Conservation (phyloP, 2,329 filamentous ascomycete genomes). For the Colletotrichum sublineola region DNA sequence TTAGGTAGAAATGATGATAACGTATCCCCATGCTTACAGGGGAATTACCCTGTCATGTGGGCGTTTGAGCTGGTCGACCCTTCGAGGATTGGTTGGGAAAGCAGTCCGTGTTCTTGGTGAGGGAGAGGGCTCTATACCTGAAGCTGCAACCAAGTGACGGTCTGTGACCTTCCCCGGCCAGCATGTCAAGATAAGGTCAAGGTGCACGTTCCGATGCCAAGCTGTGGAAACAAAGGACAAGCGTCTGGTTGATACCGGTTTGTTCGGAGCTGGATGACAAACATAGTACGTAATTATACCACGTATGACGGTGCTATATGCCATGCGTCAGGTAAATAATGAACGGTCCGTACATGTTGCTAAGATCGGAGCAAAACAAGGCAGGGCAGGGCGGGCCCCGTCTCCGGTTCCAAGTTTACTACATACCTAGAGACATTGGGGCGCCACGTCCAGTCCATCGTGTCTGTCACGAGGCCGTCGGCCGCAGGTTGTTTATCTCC, state of each 20-base stretch:
- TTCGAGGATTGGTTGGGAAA: background rate
- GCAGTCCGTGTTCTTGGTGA: background rate
- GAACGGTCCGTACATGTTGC: too few species aligned
- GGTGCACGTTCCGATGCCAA: background rate
- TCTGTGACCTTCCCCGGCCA: background rate
- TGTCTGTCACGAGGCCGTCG: too few species aligned
- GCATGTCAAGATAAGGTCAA: too few species aligned
- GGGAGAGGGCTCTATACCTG: background rate
- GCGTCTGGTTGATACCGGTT: background rate
- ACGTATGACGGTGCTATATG: background rate
- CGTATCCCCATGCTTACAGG: too few species aligned
- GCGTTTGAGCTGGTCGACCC: background rate
- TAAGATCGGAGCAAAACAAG: background rate
- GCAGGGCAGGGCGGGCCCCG: too few species aligned
- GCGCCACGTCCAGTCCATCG: too few species aligned
- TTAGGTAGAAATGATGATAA: too few species aligned
- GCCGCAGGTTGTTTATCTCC: background rate
- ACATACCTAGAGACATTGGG: background rate
- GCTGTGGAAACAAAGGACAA: background rate
- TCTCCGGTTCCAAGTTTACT: background rate
- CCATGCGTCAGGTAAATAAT: background rate
- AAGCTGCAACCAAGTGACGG: background rate
- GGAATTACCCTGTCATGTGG: background rate
- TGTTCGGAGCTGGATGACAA: background rate
- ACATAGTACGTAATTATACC: too few species aligned